phyloP scores from a whole-genome alignment of 2,329 filamentous ascomycete species.

The Stenocarpella maydis region DNA sequence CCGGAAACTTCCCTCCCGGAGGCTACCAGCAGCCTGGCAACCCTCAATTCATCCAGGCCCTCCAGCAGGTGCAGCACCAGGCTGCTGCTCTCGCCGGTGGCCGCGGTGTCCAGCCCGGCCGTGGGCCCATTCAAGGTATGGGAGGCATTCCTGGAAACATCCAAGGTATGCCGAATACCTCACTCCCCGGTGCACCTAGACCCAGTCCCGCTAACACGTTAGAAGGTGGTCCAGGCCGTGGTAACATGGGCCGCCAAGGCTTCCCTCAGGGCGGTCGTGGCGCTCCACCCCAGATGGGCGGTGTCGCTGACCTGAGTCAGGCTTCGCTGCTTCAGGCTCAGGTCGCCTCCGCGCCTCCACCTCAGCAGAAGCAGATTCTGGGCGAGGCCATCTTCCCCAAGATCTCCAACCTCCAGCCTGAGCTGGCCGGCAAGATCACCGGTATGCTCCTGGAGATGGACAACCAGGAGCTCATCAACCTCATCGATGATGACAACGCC shows the following conservation, averaged over 20 bases:
- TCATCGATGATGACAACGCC: constrained; percentile 88
- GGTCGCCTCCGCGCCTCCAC: constrained; percentile 62
- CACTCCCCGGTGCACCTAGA: constrained; percentile 61
- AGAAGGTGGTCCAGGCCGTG: constrained; percentile 47
- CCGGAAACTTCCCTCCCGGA: constrained; percentile 80
- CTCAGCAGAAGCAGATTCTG: constrained; percentile 97
- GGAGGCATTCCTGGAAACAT: constrained; percentile 68
- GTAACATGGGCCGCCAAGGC: constrained; percentile 50
- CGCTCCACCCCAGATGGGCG: constrained; percentile 47
- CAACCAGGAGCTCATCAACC: constrained; percentile 88
- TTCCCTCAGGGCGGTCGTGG: constrained; percentile 57
- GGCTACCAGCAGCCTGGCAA: constrained; percentile 82
- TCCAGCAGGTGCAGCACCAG: constrained; percentile 76
- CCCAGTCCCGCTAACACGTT: constrained; percentile 64
- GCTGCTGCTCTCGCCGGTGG: constrained; percentile 64
- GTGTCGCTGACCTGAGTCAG: constrained; percentile 49
- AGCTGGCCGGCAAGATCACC: constrained; percentile 98
- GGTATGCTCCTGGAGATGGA: constrained; percentile 99
- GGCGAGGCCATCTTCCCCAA: constrained; percentile 98
- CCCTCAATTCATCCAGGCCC: constrained; percentile 82
- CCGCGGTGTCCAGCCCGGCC: constrained; percentile 71
- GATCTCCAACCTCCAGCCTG: constrained; percentile 93
- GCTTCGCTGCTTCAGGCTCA: constrained; percentile 63
- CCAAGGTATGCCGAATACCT: constrained; percentile 55
- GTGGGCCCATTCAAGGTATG: constrained; percentile 79